phyloP scores from a whole-genome alignment of 495 filamentous ascomycete species.

The Penicillium egyptiacum region DNA sequence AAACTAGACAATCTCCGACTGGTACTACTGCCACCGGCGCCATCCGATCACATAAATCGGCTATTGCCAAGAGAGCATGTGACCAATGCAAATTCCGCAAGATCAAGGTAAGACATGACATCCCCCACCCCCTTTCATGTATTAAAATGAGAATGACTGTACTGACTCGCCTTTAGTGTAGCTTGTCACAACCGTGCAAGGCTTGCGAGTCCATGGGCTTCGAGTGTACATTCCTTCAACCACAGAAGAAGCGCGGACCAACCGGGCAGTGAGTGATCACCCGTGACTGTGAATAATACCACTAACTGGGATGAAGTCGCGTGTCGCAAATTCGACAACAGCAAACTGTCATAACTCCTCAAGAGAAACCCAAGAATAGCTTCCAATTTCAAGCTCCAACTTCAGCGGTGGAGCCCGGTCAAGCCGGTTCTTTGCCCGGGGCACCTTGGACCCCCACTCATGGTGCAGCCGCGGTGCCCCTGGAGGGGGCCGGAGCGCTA shows the following conservation, averaged over 20 bases:
- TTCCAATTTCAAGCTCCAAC: slow-evolving; percentile 26
- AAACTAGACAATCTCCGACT: slow-evolving; percentile 3
- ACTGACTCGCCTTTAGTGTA: slow-evolving; percentile 34
- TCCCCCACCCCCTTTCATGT: slow-evolving; percentile 9
- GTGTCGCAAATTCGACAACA: slow-evolving; percentile 46
- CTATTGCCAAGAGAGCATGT: slow-evolving; percentile 40
- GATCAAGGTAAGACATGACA: slow-evolving; percentile 35
- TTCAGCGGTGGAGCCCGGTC: slow-evolving; percentile 23
- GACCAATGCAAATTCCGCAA: slow-evolving; percentile 49
- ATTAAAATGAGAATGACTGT: neutral
- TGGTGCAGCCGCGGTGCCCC: slow-evolving; percentile 23
- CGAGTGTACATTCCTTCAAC: slow-evolving; percentile 47
- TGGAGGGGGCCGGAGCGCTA: slow-evolving; percentile 24
- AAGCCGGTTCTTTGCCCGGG: slow-evolving; percentile 23
- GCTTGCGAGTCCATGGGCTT: slow-evolving; percentile 42
- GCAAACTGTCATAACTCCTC: slow-evolving; percentile 29
- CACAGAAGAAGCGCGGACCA: slow-evolving; percentile 46
- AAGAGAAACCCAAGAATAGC: slow-evolving; percentile 19
- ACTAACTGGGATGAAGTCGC: slow-evolving; percentile 27
- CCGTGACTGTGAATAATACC: neutral
- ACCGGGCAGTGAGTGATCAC: slow-evolving; percentile 41
- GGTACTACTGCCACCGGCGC: slow-evolving; percentile 21
- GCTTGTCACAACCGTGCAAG: slow-evolving; percentile 42
- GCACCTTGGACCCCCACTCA: slow-evolving; percentile 24
- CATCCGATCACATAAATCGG: slow-evolving; percentile 31